Evolutionary conservation across 306 rosid species (phyloP), one percentile per base, ranked within the genome.

Genomic region (Carpinus fangiana): DNA sequence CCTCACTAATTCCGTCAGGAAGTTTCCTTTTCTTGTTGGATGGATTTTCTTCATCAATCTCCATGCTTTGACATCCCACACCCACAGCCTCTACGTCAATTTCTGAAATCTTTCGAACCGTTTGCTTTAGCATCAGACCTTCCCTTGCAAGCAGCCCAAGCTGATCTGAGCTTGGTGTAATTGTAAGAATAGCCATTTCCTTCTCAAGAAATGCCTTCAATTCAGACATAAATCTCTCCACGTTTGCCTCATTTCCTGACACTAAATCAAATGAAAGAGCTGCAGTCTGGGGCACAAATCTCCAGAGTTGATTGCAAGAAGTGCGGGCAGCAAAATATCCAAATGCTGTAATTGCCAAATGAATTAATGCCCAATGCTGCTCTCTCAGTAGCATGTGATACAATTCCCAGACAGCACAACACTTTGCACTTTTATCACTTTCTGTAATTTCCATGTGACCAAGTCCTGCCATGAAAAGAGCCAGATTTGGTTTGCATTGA

Each of bases 401-500:
- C 64, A 95, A 75, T 79, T 75, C 88, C 89, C 92, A 85, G 12
- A 73, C 87, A 64, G 89, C 91, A 34, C 88, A 82, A 77, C 87
- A 84, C 82, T 78, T 91, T 17, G 89, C 82, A 81, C 84, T 87
- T 71, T 83, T 77, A 16, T 89, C 92, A 70, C 81, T 69, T 82
- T 83, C 95, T 76, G 86, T 70, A 70, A 95, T 78, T 80, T 86
- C 85, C 88, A 86, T 83, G 81, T 91, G 89, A 51, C 88, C 61
- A 3, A 95, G 89, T 41, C 91, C 96, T 16, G 89, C 83, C 80
- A 92, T 71, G 86, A 95, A 95, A 72, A 77, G 91, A 80, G 97
- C 91, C 81, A 95, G 87, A 66, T 83, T 66, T n/a, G 98, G 89
- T 86, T 90, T 95, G 86, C 98, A 95, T 85, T 87, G 81, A 82